phyloP scores from a whole-genome alignment of 164 flowering plant genomes.

The Aristolochia fimbriata region DNA sequence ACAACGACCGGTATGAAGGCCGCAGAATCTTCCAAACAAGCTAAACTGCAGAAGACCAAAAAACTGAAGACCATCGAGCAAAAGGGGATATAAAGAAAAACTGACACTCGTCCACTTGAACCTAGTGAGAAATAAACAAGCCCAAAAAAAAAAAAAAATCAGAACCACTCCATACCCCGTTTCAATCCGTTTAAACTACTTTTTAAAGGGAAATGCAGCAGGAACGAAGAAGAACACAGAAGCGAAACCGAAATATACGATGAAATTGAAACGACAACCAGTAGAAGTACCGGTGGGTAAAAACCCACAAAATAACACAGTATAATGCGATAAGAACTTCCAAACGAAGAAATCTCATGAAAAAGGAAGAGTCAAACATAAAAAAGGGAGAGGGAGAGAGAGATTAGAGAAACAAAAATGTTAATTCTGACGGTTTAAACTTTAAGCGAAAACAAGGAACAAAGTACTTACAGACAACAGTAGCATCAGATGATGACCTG shows the following conservation, averaged over 20 bases:
- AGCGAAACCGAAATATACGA: conserved; percentile 11
- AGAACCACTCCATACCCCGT: conserved; percentile 1
- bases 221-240: neutral
- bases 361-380: conserved; percentile 8
- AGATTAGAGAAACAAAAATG: neutral
- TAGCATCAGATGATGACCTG: conserved; percentile 7
- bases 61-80: too few relatives aligned
- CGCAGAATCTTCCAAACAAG: too few relatives aligned
- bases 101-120: too few relatives aligned
- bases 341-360: conserved; percentile 1
- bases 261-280: neutral
- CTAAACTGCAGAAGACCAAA: too few relatives aligned
- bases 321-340: neutral
- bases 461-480: neutral
- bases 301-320: conserved; percentile 14
- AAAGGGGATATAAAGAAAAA: too few relatives aligned
- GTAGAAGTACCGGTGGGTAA: neutral
- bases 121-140: too few relatives aligned
- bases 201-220: neutral
- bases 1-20: too few relatives aligned
- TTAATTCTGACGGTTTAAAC: too few relatives aligned
- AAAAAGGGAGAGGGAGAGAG: neutral
- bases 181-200: neutral
- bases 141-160: too few relatives aligned
- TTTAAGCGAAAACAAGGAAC: neutral